Percentiles rank a stretch among this genome's conserved stretches.
Evolutionary conservation across 2,329 filamentous ascomycete species (phyloP).

Genomic region (Akanthomyces dipterigenus): DNA sequence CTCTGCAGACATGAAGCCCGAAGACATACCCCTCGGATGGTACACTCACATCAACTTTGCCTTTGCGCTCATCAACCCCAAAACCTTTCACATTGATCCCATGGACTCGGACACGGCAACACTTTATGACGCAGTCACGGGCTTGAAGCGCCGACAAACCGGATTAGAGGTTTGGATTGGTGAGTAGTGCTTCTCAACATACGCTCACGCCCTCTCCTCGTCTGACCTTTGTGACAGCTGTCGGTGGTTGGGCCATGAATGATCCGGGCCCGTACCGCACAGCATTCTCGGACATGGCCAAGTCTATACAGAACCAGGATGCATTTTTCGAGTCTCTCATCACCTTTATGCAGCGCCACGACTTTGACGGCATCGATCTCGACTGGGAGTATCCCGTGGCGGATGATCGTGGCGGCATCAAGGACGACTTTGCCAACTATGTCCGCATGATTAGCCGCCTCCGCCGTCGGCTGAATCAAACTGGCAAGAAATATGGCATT

Average conservation of each 20-base stretch:
- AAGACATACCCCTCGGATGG: conserved; percentile 15
- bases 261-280: conserved; percentile 25
- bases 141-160: neutral
- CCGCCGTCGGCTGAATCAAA: too few relatives aligned
- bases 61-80: conserved; percentile 26
- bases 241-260: conserved; percentile 37
- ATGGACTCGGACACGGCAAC: neutral
- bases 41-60: conserved; percentile 30
- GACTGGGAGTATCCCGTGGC: conserved; percentile 21
- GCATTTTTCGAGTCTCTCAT: too few relatives aligned
- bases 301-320: neutral
- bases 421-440: neutral
- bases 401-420: neutral
- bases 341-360: neutral
- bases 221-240: conserved; percentile 18
- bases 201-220: conserved; percentile 12
- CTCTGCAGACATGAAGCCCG: too few relatives aligned
- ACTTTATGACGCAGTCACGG: too few relatives aligned
- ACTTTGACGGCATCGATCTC: conserved; percentile 12
- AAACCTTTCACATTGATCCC: conserved; percentile 19
- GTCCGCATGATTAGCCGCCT: neutral
- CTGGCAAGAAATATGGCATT: too few relatives aligned
- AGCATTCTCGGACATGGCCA: conserved; percentile 19
- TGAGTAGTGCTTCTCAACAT: conserved; percentile 23
- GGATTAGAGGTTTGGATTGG: conserved; percentile 21